Evolutionary conservation across 176 grass and related monocot species (phyloP).

Genomic region (Avena insularis): DNA sequence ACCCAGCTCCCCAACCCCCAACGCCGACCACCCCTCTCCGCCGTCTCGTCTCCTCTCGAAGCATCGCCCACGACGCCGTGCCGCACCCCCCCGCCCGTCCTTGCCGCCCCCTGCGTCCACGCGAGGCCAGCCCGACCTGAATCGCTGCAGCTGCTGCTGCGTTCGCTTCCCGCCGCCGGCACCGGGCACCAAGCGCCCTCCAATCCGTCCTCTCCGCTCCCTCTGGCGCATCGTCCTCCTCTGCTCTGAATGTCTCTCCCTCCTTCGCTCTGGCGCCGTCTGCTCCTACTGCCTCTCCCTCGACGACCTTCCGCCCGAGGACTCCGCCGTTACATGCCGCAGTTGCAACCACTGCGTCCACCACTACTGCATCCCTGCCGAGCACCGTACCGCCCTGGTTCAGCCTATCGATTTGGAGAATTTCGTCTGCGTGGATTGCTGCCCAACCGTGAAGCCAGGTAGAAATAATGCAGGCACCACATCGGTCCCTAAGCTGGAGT

Average conservation of each 20-base stretch:
- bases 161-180: slow-evolving; percentile 47
- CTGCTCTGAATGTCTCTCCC: slow-evolving; percentile 67
- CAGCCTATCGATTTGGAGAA: slow-evolving; percentile 45
- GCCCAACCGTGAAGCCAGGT: slow-evolving; percentile 44
- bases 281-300: slow-evolving; percentile 87
- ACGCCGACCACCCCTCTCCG: slow-evolving; percentile 23
- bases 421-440: slow-evolving; percentile 72
- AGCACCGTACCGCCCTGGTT: slow-evolving; percentile 58
- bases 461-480: background rate
- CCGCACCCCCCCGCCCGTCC: slow-evolving; percentile 15
- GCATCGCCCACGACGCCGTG: slow-evolving; percentile 48
- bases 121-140: slow-evolving; percentile 54
- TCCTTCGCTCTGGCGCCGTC: slow-evolving; percentile 45
- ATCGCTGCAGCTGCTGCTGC: slow-evolving; percentile 65
- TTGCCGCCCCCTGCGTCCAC: slow-evolving; percentile 16
- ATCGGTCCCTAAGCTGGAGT: slow-evolving; percentile 27
- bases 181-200: slow-evolving; percentile 43
- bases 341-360: slow-evolving; percentile 64
- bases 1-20: slow-evolving; percentile 14
- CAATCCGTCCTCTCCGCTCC: slow-evolving; percentile 63
- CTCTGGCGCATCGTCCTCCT: slow-evolving; percentile 82
- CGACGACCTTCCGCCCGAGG: slow-evolving; percentile 41
- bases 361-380: slow-evolving; percentile 52
- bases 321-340: slow-evolving; percentile 50
- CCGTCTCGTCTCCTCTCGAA: slow-evolving; percentile 56